Conservation (phyloP, 2,329 filamentous ascomycete species). For the Tolypocladium sp. region DNA sequence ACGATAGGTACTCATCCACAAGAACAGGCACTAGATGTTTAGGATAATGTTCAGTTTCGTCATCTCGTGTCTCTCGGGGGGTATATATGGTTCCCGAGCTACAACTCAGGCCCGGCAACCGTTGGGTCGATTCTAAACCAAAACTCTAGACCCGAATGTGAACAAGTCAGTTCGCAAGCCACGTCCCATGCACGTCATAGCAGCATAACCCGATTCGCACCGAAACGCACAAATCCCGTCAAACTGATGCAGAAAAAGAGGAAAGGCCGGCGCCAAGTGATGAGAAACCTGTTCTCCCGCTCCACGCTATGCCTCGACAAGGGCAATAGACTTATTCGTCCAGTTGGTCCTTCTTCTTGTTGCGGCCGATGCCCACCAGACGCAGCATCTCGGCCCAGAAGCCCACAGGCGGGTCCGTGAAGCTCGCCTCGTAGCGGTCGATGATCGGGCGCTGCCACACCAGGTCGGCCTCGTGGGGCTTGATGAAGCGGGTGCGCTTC, state of each 20-base stretch:
- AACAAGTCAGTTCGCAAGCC: not conserved
- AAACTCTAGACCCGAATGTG: not conserved
- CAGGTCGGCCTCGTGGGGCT: slow-evolving; percentile 46
- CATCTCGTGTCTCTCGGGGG: not conserved
- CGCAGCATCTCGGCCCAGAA: slow-evolving; percentile 48
- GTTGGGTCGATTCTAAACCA: not conserved
- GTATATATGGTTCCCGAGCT: not conserved
- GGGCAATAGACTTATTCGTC: slow-evolving; percentile 1
- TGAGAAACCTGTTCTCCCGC: not conserved
- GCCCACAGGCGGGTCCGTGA: slow-evolving; percentile 36
- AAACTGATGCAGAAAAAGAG: not conserved
- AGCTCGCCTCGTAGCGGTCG: slow-evolving; percentile 46
- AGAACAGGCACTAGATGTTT: too few relatives aligned
- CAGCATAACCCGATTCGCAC: not conserved
- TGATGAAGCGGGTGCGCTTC: slow-evolving; percentile 47
- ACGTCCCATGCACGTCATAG: not conserved
- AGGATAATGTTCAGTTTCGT: not conserved
- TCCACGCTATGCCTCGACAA: not conserved
- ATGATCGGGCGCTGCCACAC: slow-evolving; percentile 51
- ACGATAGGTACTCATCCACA: too few relatives aligned
- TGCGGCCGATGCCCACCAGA: slow-evolving; percentile 28
- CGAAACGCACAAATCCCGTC: not conserved
- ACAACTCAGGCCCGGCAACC: not conserved
- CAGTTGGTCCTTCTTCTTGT: slow-evolving; percentile 9
- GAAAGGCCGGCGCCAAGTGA: not conserved